Conservation (phyloP, 23 red algal species). For the Gracilariopsis chorda region DNA sequence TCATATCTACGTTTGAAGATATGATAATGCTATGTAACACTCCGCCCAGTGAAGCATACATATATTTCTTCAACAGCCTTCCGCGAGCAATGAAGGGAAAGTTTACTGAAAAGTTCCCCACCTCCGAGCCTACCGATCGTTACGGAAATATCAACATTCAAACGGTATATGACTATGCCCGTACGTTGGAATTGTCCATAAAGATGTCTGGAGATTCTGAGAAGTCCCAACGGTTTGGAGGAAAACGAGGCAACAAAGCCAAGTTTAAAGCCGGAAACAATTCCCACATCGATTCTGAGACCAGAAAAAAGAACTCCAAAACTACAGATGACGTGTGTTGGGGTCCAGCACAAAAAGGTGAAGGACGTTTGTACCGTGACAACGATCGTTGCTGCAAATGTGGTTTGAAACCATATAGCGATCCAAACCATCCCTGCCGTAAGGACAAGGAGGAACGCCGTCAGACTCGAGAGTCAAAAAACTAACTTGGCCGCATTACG, state of each 20-base stretch:
- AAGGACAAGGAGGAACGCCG: slow-evolving; percentile 19
- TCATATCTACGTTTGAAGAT: slow-evolving; percentile 15
- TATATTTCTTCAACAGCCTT: slow-evolving; percentile 32
- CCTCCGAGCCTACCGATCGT: background rate
- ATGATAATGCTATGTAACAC: background rate
- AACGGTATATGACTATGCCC: background rate
- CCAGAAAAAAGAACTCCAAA: background rate
- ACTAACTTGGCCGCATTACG: slow-evolving; percentile 14
- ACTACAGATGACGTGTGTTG: background rate
- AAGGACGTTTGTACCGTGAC: background rate
- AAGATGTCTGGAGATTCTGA: too few species aligned
- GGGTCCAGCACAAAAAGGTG: slow-evolving; percentile 8
- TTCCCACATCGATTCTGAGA: too few species aligned
- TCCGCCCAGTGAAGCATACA: background rate
- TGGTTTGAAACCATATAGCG: slow-evolving; percentile 11
- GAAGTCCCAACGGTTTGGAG: too few species aligned
- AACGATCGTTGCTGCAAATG: slow-evolving; percentile 13
- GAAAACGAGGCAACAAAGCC: too few species aligned
- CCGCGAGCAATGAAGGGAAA: background rate
- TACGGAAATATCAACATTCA: background rate
- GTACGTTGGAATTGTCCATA: background rate
- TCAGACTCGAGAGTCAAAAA: slow-evolving; percentile 6
- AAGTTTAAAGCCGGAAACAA: too few species aligned
- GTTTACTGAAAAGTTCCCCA: slow-evolving; percentile 26
- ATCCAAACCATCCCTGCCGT: background rate